These are phyloP conservation scores for Lipomyces sp. DNA, from an alignment of 805 yeast genomes.

Conservation along the genomic window DNA sequence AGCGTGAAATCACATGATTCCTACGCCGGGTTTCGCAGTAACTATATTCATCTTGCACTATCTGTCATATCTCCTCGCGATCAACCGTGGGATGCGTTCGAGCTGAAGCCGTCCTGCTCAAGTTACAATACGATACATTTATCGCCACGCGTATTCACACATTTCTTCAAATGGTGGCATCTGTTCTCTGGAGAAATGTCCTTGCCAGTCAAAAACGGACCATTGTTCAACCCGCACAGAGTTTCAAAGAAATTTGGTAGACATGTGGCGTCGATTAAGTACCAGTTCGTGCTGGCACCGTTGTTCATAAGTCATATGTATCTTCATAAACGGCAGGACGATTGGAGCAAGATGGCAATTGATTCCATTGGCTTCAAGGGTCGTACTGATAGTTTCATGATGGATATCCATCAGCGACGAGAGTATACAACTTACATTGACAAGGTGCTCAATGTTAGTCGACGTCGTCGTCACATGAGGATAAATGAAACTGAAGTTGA, in stretches of 20 bases:
- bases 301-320: conserved; percentile 76
- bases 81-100: conserved; percentile 37
- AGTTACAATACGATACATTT: conserved; percentile 74
- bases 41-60: conserved; percentile 75
- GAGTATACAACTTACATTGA: conserved; percentile 40
- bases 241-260: conserved; percentile 69
- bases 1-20: conserved; percentile 71
- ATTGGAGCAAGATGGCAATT: conserved; percentile 50
- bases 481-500: conserved; percentile 73
- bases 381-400: conserved; percentile 56
- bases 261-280: conserved; percentile 77
- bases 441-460: conserved; percentile 22
- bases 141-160: conserved; percentile 67
- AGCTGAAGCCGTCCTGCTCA: conserved; percentile 21
- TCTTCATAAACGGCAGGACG: conserved; percentile 53
- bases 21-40: conserved; percentile 76
- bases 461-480: conserved; percentile 54
- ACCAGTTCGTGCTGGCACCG: conserved; percentile 72
- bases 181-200: conserved; percentile 79
- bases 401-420: conserved; percentile 69
- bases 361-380: conserved; percentile 72
- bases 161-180: conserved; percentile 84
- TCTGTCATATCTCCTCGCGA: conserved; percentile 53
- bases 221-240: conserved; percentile 57
- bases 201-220: conserved; percentile 78